Conservation (phyloP, 768 basidiomycete genomes). For the Nidularia sp. region DNA sequence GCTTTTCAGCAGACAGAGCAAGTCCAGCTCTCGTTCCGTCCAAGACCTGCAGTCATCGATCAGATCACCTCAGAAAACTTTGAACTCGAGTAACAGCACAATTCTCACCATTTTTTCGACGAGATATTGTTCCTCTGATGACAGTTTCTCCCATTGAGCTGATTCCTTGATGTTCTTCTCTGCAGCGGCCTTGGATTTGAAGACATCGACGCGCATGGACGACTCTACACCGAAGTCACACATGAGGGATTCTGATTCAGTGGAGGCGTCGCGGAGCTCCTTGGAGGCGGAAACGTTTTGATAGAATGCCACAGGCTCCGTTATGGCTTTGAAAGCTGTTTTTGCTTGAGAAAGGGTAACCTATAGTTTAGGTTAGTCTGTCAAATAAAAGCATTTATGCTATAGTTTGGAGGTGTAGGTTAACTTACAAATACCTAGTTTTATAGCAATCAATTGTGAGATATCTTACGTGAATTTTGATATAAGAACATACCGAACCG, state of each 20-base stretch:
- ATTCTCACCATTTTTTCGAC: slow-evolving; percentile 64
- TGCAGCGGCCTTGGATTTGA: slow-evolving; percentile 64
- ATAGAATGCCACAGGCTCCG: slow-evolving; percentile 71
- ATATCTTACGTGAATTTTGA: no score
- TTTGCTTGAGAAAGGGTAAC: slow-evolving; percentile 58
- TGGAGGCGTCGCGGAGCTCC: slow-evolving; percentile 79
- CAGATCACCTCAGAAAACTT: no score
- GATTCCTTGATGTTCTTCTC: slow-evolving; percentile 64
- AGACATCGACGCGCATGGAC: slow-evolving; percentile 60
- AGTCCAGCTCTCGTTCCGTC: no score
- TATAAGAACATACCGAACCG: no score
- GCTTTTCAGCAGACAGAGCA: no score
- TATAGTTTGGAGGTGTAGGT: no score
- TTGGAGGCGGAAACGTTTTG: slow-evolving; percentile 77
- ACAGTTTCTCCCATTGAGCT: slow-evolving; percentile 48
- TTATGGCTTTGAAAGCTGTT: slow-evolving; percentile 41
- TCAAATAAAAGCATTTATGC: no score
- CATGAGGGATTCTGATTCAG: slow-evolving; percentile 51
- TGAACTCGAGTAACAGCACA: no score
- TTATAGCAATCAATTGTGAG: no score
- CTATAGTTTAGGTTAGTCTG: slow-evolving; percentile 22
- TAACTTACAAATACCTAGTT: no score
- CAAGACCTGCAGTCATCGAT: no score
- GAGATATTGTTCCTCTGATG: slow-evolving; percentile 1
- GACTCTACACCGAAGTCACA: no score